phyloP scores from a whole-genome alignment of 257 asterid genomes.

The Schizonepeta tenuifolia region DNA sequence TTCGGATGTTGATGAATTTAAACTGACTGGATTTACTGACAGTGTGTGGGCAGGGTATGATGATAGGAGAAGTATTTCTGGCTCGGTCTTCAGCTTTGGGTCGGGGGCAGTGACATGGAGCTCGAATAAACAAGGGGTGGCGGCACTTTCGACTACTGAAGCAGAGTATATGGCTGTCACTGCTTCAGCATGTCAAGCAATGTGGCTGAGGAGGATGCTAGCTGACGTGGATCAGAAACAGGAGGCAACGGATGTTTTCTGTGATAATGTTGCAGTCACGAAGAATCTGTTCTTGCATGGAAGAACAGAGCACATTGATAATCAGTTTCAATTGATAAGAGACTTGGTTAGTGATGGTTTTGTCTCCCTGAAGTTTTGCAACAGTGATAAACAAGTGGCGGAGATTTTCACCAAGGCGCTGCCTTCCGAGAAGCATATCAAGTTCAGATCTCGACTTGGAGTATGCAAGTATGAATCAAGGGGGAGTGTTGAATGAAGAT shows the following conservation, averaged over 20 bases:
- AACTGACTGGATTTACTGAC: too few species aligned
- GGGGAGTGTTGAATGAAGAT: neutral
- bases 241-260: too few species aligned
- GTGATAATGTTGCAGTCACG: too few species aligned
- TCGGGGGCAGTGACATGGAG: neutral
- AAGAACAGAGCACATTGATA: too few species aligned
- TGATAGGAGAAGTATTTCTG: neutral
- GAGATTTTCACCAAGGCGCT: constrained; percentile 3
- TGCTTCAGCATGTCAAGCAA: too few species aligned
- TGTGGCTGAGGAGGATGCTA: too few species aligned
- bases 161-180: neutral
- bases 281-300: too few species aligned
- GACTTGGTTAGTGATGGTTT: neutral
- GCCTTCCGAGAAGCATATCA: neutral
- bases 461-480: neutral
- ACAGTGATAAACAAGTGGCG: neutral
- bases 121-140: neutral
- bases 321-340: neutral
- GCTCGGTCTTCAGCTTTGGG: neutral
- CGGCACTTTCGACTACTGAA: neutral
- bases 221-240: too few species aligned
- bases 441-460: neutral
- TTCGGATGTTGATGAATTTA: neutral
- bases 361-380: neutral
- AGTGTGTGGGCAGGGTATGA: too few species aligned